Conservation (phyloP, 2,329 filamentous ascomycete species). For the Calonectria ilicicola region DNA sequence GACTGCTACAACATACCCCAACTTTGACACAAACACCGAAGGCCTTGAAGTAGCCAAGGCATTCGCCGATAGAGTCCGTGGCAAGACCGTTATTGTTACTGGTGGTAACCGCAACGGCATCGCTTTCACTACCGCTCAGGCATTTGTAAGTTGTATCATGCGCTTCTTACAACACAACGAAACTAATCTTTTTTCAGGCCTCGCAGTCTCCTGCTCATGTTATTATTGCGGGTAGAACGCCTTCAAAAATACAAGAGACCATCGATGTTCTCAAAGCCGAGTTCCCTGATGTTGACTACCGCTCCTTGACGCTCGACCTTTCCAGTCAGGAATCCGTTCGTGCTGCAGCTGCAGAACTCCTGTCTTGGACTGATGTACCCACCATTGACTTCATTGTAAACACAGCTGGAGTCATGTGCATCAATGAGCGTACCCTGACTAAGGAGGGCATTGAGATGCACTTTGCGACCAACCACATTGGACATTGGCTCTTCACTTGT, state of each 20-base stretch:
- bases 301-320: conserved; percentile 52
- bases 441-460: conserved; percentile 53
- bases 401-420: conserved; percentile 53
- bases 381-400: conserved; percentile 53
- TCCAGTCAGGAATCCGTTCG: conserved; percentile 53
- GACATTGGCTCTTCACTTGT: conserved; percentile 52
- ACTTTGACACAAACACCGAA: conserved; percentile 35
- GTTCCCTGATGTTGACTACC: conserved; percentile 48
- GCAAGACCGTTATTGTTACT: conserved; percentile 52
- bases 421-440: conserved; percentile 44
- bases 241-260: conserved; percentile 50
- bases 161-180: background rate
- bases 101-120: conserved; percentile 50
- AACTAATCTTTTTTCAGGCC: conserved; percentile 19
- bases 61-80: conserved; percentile 39
- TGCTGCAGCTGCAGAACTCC: conserved; percentile 48
- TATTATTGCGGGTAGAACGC: conserved; percentile 55
- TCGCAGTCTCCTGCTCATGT: conserved; percentile 49
- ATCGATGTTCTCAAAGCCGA: conserved; percentile 48
- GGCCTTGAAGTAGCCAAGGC: conserved; percentile 32
- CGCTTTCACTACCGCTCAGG: conserved; percentile 51
- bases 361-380: conserved; percentile 42
- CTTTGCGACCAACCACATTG: conserved; percentile 53
- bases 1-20: conserved; percentile 34
- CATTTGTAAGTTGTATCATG: conserved; percentile 27